A percentile compares a stretch with the other conserved stretches of the same genome.
phyloP scores from a whole-genome alignment of 495 filamentous ascomycete genomes.

The Penicillium parvum region DNA sequence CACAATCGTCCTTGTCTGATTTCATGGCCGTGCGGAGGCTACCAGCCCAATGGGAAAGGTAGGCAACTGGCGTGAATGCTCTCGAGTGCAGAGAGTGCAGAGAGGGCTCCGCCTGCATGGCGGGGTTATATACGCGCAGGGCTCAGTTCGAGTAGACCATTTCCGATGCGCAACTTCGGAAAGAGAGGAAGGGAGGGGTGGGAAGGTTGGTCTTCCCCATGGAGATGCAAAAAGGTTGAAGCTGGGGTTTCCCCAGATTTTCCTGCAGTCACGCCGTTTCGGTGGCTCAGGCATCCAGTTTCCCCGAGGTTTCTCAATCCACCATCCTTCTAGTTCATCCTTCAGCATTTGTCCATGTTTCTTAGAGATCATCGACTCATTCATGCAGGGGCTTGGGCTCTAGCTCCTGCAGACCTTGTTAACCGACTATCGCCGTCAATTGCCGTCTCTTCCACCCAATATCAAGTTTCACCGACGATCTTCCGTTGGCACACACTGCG shows the following conservation, averaged over 20 bases:
- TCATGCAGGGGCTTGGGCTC: constrained; percentile 1
- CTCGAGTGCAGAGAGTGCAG: not conserved
- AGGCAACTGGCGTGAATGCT: constrained; percentile 2
- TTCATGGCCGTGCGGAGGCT: constrained; percentile 7
- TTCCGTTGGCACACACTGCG: constrained; percentile 7
- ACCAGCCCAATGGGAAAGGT: constrained; percentile 6
- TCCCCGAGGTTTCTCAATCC: constrained; percentile 22
- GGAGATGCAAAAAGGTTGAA: constrained; percentile 8
- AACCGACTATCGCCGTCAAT: no score
- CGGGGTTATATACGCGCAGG: constrained; percentile 3
- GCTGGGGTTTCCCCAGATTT: constrained; percentile 17
- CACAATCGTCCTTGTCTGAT: constrained; percentile 3
- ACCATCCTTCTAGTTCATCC: no score
- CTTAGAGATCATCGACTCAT: not conserved
- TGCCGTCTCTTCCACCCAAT: not conserved
- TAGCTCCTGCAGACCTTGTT: not conserved
- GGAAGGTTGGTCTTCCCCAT: no score
- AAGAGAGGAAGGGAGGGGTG: no score
- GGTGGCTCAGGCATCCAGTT: constrained; percentile 4
- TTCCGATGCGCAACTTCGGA: no score
- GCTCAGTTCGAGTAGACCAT: no score
- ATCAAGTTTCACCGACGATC: constrained; percentile 22
- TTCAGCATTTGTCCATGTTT: no score
- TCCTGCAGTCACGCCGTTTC: not conserved
- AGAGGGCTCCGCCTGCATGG: constrained; percentile 4